Percentiles rank a stretch among this genome's conserved stretches.
phyloP scores from a whole-genome alignment of 495 filamentous ascomycete genomes.

The Opeltia flavorubescens region DNA sequence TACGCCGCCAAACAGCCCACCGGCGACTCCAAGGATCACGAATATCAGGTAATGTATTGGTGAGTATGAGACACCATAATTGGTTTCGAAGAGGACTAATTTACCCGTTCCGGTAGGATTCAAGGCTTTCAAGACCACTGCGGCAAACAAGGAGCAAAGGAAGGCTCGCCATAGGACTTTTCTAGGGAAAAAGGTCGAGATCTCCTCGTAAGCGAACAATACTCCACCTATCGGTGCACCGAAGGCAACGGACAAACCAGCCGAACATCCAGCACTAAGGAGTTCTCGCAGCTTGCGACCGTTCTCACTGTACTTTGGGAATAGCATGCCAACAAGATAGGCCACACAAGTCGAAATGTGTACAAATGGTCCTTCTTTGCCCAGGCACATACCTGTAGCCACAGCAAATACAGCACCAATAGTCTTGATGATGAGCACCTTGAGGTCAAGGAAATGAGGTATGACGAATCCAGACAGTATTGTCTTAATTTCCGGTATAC shows the following conservation, averaged over 20 bases:
- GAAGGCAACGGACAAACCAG: slow-evolving; percentile 43
- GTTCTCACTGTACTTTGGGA: slow-evolving; percentile 40
- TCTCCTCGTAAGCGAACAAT: slow-evolving; percentile 41
- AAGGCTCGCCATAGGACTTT: slow-evolving; percentile 44
- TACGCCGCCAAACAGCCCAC: slow-evolving; percentile 39
- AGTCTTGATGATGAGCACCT: slow-evolving; percentile 40
- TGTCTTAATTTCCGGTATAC: slow-evolving; percentile 48
- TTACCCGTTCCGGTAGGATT: slow-evolving; percentile 45
- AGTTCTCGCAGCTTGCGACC: slow-evolving; percentile 39
- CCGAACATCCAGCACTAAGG: slow-evolving; percentile 38
- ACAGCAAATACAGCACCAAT: slow-evolving; percentile 43
- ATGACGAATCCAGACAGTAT: slow-evolving; percentile 46
- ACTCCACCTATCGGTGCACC: slow-evolving; percentile 46
- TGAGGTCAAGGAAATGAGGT: slow-evolving; percentile 37
- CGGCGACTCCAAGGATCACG: slow-evolving; percentile 37
- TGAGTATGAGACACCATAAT: slow-evolving; percentile 38
- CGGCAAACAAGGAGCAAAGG: slow-evolving; percentile 39
- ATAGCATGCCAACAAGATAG: slow-evolving; percentile 35
- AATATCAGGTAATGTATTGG: slow-evolving; percentile 41
- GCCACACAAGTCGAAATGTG: slow-evolving; percentile 43
- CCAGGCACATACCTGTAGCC: slow-evolving; percentile 41
- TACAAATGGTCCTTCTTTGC: slow-evolving; percentile 47
- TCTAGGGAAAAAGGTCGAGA: slow-evolving; percentile 30
- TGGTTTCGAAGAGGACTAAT: slow-evolving; percentile 44
- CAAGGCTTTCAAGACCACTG: slow-evolving; percentile 38